Base-by-base conservation (phyloP, 2,329 filamentous ascomycete species). In the Epichloe hybrida region DNA sequence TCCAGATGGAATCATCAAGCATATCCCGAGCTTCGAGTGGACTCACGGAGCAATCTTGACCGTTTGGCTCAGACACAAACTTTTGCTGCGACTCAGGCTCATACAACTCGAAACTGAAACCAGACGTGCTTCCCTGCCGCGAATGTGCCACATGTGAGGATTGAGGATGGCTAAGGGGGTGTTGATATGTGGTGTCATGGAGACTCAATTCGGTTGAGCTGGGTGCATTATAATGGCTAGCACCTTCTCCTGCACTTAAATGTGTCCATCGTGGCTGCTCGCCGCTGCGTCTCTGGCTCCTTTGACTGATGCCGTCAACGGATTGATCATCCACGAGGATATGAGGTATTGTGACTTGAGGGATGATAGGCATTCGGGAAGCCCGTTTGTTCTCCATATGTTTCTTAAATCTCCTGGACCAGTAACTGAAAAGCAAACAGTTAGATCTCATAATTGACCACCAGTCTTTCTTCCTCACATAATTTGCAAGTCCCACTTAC, bases 1-100 rank as follows among this genome's bases (percentile, higher is more conserved):
- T 87, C 91, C 91, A 97, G 15, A 86, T 84, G 17, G 88, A 93
- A 61, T 91, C 86, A 61, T 93, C 88, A 50, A 97, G 76, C 62
- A 93, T 86, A 57, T 89, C 82, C 65, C 90, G 80, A 57, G 94
- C 86, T 60, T 89, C 84, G 46, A 83, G 79, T 47, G 84, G 82
- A 61, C 81, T 88, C 52, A 90, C 83, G 5, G 76, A 74, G 65
- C 84, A 89, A 50, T 77, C 80, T 23, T 81, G 77, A 42, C 83
- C 71, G 58, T 79, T 79, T 62, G 74, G 78, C 13, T 64, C 60
- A 36, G 62, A 63, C 20, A 57, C 55, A 1, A 57, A 53, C 46
- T 56, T 54, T 40, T 56, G 57, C 17, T 61, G 63, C 39, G 58
- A 50, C 17, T 66, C 67, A 49, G 69, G 63, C 43, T 76, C 75